Conservation (phyloP, 768 basidiomycete genomes). For the Myochromella boudieri region DNA sequence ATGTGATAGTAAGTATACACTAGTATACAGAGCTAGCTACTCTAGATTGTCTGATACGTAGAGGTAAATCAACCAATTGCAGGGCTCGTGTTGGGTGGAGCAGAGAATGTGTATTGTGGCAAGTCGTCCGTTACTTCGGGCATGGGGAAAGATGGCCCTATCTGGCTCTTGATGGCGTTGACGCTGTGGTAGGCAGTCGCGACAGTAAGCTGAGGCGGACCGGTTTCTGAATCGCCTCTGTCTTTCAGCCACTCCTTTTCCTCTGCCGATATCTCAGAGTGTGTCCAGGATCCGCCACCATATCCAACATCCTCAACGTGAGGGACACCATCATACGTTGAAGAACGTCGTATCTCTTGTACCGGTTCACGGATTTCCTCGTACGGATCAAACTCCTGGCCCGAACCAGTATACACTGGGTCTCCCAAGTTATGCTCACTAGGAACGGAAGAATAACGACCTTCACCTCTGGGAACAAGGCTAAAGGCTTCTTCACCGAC, state of each 20-base stretch:
- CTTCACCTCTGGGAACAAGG: conserved; percentile 25
- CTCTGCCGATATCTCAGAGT: conserved; percentile 29
- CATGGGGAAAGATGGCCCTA: not conserved
- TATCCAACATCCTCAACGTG: conserved; percentile 29
- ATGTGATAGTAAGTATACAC: too few relatives aligned
- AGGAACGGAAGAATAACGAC: conserved; percentile 26
- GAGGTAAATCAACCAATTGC: too few relatives aligned
- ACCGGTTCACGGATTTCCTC: conserved; percentile 23
- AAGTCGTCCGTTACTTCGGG: conserved; percentile 13
- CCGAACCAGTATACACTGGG: conserved; percentile 12
- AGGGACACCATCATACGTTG: conserved; percentile 8
- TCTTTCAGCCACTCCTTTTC: conserved; percentile 31
- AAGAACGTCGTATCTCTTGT: conserved; percentile 7
- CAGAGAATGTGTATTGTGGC: conserved; percentile 18
- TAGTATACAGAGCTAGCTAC: too few relatives aligned
- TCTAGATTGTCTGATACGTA: too few relatives aligned
- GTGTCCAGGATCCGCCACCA: conserved; percentile 37
- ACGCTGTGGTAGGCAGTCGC: too few relatives aligned
- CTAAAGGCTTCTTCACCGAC: conserved; percentile 36
- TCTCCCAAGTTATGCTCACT: conserved; percentile 11
- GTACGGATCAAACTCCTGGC: conserved; percentile 41
- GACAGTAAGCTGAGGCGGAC: too few relatives aligned
- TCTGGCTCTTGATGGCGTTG: too few relatives aligned
- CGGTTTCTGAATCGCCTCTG: too few relatives aligned
- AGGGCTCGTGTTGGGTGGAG: conserved; percentile 2